Evolutionary conservation across 1,139 yeast species (phyloP).

Genomic region (Diutina neorugosa): DNA sequence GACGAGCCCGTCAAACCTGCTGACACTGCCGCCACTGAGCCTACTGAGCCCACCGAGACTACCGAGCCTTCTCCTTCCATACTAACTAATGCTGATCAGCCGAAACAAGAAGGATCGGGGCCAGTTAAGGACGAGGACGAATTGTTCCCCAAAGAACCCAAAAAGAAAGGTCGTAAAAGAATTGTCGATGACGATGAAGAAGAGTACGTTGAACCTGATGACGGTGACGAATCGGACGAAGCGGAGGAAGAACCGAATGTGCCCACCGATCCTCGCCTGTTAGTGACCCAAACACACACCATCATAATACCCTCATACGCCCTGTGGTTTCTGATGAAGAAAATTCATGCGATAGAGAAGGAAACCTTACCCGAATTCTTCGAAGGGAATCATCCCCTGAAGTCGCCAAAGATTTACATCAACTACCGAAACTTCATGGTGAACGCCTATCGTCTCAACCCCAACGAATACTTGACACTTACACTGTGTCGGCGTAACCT

Average conservation of each 20-base stretch:
- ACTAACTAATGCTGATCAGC: background rate
- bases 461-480: slow-evolving; percentile 82
- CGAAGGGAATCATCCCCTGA: slow-evolving; percentile 59
- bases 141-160: background rate
- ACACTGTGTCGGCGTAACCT: slow-evolving; percentile 92
- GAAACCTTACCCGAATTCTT: slow-evolving; percentile 90
- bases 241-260: background rate
- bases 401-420: slow-evolving; percentile 78
- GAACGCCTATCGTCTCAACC: slow-evolving; percentile 83
- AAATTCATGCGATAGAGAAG: slow-evolving; percentile 49
- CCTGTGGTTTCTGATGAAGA: slow-evolving; percentile 74
- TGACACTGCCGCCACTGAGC: background rate
- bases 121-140: background rate
- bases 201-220: background rate
- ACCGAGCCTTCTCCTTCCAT: background rate
- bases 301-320: slow-evolving; percentile 92
- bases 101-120: background rate
- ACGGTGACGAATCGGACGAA: background rate
- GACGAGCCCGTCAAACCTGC: background rate
- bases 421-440: slow-evolving; percentile 91
- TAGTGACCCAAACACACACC: slow-evolving; percentile 57
- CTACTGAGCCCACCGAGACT: background rate
- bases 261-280: background rate
- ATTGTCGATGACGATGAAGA: background rate
- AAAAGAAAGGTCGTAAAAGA: slow-evolving; percentile 2